These are phyloP conservation scores for Trematosphaeria pertusa DNA, from an alignment of 2,329 filamentous ascomycete species.

Conservation along the genomic window DNA sequence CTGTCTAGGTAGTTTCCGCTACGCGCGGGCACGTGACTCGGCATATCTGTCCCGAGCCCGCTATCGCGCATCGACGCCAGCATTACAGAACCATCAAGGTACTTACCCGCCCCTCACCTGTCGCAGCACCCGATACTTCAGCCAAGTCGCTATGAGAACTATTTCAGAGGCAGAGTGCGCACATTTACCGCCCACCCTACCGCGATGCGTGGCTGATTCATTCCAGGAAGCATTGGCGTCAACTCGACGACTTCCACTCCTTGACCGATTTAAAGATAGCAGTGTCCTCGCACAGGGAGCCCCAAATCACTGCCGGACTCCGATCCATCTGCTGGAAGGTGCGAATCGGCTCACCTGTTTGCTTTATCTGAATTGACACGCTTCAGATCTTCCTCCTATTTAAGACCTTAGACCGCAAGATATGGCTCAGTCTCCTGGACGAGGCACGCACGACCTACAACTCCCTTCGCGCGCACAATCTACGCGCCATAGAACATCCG, in stretches of 20 bases:
- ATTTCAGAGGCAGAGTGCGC: constrained; percentile 43
- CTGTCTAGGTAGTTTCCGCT: too few relatives aligned
- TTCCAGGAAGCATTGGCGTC: constrained; percentile 43
- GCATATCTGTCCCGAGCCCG: too few relatives aligned
- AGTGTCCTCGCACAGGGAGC: constrained; percentile 44
- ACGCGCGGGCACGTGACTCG: constrained; percentile 8
- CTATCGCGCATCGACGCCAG: too few relatives aligned
- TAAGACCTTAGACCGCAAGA: constrained; percentile 66
- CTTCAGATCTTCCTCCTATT: constrained; percentile 80
- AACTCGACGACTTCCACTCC: constrained; percentile 46
- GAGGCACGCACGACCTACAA: constrained; percentile 78
- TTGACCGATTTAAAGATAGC: constrained; percentile 47
- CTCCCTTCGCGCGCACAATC: constrained; percentile 73
- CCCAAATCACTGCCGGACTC: constrained; percentile 65
- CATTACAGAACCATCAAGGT: constrained; percentile 43
- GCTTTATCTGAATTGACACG: constrained; percentile 15
- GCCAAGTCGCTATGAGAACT: constrained; percentile 35
- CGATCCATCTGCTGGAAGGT: constrained; percentile 95
- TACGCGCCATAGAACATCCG: constrained; percentile 84
- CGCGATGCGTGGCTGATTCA: constrained; percentile 18
- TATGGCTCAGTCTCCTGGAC: constrained; percentile 72
- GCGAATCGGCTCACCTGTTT: too few relatives aligned
- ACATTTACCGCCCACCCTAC: not conserved
- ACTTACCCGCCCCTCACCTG: constrained; percentile 26
- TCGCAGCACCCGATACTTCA: constrained; percentile 8